Conservation (phyloP, 2,329 filamentous ascomycete genomes). For the Microsporum audouinii region DNA sequence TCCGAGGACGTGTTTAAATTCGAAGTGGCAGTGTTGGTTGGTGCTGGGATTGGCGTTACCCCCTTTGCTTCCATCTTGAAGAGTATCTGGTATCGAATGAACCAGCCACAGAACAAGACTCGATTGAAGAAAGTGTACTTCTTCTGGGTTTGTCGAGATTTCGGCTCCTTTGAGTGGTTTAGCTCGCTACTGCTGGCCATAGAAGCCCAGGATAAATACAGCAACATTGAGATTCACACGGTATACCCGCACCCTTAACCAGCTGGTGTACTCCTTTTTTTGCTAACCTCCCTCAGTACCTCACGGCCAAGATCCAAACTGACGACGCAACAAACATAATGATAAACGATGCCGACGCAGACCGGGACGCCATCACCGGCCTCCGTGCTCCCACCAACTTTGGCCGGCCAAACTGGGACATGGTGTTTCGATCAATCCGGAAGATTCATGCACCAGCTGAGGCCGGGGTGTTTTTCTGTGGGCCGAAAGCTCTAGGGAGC, state of each 20-base stretch:
- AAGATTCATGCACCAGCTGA: conserved; percentile 65
- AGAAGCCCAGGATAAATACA: conserved; percentile 72
- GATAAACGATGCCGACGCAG: conserved; percentile 78
- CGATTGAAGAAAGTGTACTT: conserved; percentile 78
- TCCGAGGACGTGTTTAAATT: conserved; percentile 71
- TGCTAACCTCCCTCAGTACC: conserved; percentile 41
- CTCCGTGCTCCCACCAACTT: conserved; percentile 70
- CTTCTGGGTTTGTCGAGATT: conserved; percentile 85
- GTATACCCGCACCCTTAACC: conserved; percentile 10
- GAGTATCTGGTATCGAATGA: conserved; percentile 89
- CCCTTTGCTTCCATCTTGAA: conserved; percentile 50
- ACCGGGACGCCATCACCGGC: conserved; percentile 75
- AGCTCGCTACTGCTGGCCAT: conserved; percentile 71
- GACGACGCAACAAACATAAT: conserved; percentile 85
- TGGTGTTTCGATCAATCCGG: conserved; percentile 73
- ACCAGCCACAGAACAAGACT: conserved; percentile 69
- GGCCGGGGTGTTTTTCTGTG: conserved; percentile 74
- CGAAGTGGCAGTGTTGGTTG: conserved; percentile 41
- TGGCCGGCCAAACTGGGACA: conserved; percentile 79
- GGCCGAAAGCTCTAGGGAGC: conserved; percentile 67
- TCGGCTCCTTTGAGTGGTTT: conserved; percentile 85
- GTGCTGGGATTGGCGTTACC: conserved; percentile 42
- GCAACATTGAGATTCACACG: conserved; percentile 71
- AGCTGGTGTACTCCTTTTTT: not conserved
- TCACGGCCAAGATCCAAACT: conserved; percentile 75